A percentile compares a stretch with the other conserved stretches of the same genome.
Evolutionary conservation across 345 rosid genomes (phyloP).

Genomic region (Alliaria petiolata): DNA sequence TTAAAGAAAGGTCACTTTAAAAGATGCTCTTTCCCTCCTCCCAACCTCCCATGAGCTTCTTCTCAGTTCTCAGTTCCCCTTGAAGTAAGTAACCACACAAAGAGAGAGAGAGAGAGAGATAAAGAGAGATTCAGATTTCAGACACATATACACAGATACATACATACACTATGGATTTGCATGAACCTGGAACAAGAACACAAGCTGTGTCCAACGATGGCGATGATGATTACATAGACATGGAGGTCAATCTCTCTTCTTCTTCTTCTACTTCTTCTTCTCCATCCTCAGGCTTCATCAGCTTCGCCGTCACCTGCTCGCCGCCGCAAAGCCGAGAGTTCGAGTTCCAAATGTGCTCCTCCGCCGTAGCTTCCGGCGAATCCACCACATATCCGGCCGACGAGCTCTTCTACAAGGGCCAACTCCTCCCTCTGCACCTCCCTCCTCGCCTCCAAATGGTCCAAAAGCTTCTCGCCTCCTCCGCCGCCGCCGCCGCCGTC

Average conservation of each 20-base stretch:
- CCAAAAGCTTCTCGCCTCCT: constrained; percentile 54
- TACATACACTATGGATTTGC: constrained; percentile 15
- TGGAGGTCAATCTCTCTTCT: constrained; percentile 63
- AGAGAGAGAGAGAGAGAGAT: not conserved
- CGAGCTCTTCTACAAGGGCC: constrained; percentile 91
- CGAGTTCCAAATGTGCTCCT: constrained; percentile 74
- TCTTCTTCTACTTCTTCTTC: constrained; percentile 16
- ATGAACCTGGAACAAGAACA: constrained; percentile 31
- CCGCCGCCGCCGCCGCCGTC: constrained; percentile 13
- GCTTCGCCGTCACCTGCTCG: constrained; percentile 45
- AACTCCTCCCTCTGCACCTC: constrained; percentile 91
- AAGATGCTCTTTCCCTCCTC: constrained; percentile 40
- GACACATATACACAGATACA: constrained; percentile 14
- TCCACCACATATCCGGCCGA: constrained; percentile 65
- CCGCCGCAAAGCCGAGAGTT: constrained; percentile 70
- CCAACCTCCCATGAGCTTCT: constrained; percentile 21
- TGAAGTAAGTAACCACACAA: constrained; percentile 22
- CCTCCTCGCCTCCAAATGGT: constrained; percentile 85
- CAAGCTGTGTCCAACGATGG: constrained; percentile 25
- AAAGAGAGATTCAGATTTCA: not conserved
- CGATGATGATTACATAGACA: constrained; percentile 67
- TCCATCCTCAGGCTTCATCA: constrained; percentile 27
- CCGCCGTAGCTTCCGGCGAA: constrained; percentile 37
- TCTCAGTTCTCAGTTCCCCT: constrained; percentile 27
- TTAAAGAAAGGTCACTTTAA: constrained; percentile 29